Percentiles rank a stretch among this genome's conserved stretches.
Evolutionary conservation across 2,329 filamentous ascomycete genomes (phyloP).

Genomic region (Tricladium varicosporioides): DNA sequence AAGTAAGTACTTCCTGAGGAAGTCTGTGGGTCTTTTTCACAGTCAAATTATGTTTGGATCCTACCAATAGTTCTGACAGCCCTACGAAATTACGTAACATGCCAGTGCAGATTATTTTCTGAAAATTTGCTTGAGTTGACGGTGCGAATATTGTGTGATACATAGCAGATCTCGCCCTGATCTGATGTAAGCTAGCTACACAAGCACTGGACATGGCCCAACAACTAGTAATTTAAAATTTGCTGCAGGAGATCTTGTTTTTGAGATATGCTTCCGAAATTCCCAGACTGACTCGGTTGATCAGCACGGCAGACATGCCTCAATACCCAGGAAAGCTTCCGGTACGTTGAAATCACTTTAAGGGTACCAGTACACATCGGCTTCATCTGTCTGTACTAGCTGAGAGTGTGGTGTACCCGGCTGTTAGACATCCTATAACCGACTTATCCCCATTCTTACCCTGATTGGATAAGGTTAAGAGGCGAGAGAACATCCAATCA

Average conservation of each 20-base stretch:
- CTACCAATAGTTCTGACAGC: no score
- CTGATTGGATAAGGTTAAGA: constrained; percentile 10
- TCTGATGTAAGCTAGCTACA: not conserved
- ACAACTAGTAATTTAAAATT: not conserved
- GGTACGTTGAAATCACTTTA: constrained; percentile 4
- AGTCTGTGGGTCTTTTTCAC: no score
- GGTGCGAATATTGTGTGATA: no score
- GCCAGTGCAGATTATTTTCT: no score
- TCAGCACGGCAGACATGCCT: not conserved
- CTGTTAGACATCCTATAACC: constrained; percentile 5
- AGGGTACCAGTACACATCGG: constrained; percentile 2
- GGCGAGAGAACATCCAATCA: constrained; percentile 15
- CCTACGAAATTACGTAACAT: no score
- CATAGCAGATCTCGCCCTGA: no score
- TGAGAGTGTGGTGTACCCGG: constrained; percentile 1
- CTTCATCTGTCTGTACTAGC: constrained; percentile 14
- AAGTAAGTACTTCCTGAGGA: no score
- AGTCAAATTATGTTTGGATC: no score
- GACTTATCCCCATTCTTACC: constrained; percentile 2
- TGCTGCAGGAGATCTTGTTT: constrained; percentile 2
- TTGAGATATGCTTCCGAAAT: not conserved
- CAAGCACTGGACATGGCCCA: constrained; percentile 8
- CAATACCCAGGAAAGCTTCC: constrained; percentile 11
- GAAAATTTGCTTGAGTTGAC: no score
- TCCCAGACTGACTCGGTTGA: not conserved